A percentile compares a stretch with the other conserved stretches of the same genome.
These are phyloP conservation scores for Periconia sp. DNA, from an alignment of 2,329 filamentous ascomycete genomes.

Conservation along the genomic window DNA sequence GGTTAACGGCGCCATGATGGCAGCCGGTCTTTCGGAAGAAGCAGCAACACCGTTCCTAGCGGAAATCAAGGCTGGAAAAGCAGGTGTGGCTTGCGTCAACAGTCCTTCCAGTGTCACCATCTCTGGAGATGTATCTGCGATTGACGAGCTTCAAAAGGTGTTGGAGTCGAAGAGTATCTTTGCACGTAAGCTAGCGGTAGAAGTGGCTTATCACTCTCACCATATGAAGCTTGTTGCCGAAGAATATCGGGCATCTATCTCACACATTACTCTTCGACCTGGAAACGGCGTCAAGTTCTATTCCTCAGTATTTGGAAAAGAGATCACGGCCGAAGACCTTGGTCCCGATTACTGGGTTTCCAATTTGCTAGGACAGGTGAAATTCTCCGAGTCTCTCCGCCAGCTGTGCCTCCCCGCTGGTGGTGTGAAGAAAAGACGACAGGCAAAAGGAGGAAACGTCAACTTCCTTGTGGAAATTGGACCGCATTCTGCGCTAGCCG, in stretches of 20 bases:
- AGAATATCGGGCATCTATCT: conserved; percentile 5
- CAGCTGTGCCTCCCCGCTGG: conserved; percentile 16
- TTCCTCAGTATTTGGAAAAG: conserved; percentile 20
- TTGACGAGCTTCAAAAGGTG: conserved; percentile 34
- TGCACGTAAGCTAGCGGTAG: conserved; percentile 43
- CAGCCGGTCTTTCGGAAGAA: conserved; percentile 30
- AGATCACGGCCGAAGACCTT: conserved; percentile 6
- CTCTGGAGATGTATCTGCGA: conserved; percentile 46
- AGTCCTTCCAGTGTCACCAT: conserved; percentile 47
- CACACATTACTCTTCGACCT: conserved; percentile 19
- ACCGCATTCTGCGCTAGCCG: conserved; percentile 25
- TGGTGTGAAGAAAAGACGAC: conserved; percentile 25
- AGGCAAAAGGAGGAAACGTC: conserved; percentile 37
- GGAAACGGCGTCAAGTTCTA: conserved; percentile 11
- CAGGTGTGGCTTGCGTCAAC: conserved; percentile 39
- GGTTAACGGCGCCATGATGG: conserved; percentile 27
- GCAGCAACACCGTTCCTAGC: conserved; percentile 6
- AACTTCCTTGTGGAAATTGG: conserved; percentile 26
- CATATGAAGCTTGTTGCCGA: conserved; percentile 37
- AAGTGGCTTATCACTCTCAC: conserved; percentile 49
- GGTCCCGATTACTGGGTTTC: conserved; percentile 27
- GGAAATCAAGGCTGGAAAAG: conserved; percentile 16
- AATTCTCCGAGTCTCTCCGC: conserved; percentile 16
- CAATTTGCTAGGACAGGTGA: conserved; percentile 22
- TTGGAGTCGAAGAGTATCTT: conserved; percentile 44